Evolutionary conservation across 2,329 filamentous ascomycete genomes (phyloP), one percentile per base, ranked within the genome.

Genomic region (Raffaelea albimanens): DNA sequence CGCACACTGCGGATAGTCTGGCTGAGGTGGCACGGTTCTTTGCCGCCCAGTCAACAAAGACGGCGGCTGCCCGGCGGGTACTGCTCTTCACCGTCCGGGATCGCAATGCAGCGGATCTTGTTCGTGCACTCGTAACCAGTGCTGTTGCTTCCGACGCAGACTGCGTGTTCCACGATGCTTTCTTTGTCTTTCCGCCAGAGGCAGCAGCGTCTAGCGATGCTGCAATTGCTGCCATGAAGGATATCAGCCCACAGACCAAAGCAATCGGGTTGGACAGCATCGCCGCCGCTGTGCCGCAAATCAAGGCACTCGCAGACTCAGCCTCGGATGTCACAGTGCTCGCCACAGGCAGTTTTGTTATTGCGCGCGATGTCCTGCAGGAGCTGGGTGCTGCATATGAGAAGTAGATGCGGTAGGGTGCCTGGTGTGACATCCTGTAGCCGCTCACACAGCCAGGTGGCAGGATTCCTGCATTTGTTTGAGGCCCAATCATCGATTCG

Each of bases 51-150:
- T 18, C 44, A 44, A 29, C 25, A 13, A 29, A 7, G 25, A 13
- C 25, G 13, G 25, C 25, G 25, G 5, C 25, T 19, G 2, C 23
- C 14, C 66, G 65, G 2, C 69, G 70, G 42, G 63, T 74, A 38
- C 70, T 98, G 43, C 83, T 97, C 47, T 98, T 97, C 74, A 97
- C 96, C 64, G 93, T 97, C 64, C 79, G 82, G 60, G 77, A 75
- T 40, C 73, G 75, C 23, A 73, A 76, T 58, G 68, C 74, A 33
- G 62, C 78, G 22, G 65, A 72, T 46, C 78, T 82, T 44, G 67
- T 82, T 13, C 64, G 67, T 19, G 66, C 67, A 3, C 63, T 81
- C 20, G 57, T 69, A 50, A 61, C 66, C 4, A 57, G 25, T 18
- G 34, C 40, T 61, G 9, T 59, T 62, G 20, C 55, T 59, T 36